phyloP scores from a whole-genome alignment of 352 stramenopile species.

The Phytophthora tentaculata region DNA sequence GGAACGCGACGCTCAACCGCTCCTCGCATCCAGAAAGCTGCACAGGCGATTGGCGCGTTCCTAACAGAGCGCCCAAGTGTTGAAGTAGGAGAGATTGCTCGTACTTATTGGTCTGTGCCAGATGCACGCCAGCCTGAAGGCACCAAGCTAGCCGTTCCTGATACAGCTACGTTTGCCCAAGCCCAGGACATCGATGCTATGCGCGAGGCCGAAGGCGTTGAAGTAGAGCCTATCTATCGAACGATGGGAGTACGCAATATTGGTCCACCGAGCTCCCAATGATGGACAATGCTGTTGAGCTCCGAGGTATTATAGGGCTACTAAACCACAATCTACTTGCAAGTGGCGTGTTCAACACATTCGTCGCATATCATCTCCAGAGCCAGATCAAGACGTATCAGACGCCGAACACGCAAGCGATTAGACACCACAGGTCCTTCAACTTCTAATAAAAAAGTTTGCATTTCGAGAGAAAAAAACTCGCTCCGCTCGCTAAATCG shows the following conservation, averaged over 20 bases:
- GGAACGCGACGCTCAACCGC: no score
- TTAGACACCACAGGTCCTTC: no score
- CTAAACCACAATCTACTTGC: no score
- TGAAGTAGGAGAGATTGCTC: neutral
- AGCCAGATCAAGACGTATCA: no score
- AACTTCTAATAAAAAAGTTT: no score
- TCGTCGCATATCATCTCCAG: no score
- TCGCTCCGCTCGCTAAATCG: no score
- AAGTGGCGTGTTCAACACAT: no score
- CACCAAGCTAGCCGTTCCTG: neutral
- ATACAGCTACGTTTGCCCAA: neutral
- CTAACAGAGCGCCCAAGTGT: neutral
- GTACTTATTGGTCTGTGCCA: neutral
- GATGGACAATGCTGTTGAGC: neutral
- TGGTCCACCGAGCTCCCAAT: neutral
- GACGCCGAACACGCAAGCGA: no score
- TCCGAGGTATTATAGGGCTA: neutral
- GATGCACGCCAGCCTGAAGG: neutral
- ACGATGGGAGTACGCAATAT: neutral
- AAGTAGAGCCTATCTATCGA: neutral
- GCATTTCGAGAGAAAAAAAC: no score
- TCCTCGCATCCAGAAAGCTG: neutral
- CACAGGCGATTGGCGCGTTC: neutral
- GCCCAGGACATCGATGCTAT: neutral
- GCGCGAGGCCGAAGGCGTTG: neutral